Base-by-base conservation (phyloP, 1,284 basidiomycete species). In the Vanrija sp. region DNA sequence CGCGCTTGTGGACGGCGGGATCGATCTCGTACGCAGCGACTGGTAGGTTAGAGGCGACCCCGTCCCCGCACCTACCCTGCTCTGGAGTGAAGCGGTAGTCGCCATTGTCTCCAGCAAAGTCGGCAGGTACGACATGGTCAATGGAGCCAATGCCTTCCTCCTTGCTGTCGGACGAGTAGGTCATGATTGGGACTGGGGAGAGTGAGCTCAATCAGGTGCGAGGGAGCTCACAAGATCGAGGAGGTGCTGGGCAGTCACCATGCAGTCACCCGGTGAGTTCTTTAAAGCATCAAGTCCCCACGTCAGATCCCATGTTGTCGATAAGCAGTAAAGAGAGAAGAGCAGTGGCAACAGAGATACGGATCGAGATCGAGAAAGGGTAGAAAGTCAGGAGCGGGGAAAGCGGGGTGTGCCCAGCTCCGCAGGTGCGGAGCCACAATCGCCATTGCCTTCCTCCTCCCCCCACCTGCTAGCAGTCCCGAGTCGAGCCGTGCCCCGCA, bases 11-110 rank as follows among this genome's bases (percentile, higher is more conserved):
- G 21, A 56, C 34, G 3, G 21, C 42, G 7, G 42, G 47, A 23
- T 55, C 54, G 21, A 62, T 21, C 5, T 48, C 40, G 29, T 61
- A 58, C 15, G 48, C 49, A 5, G 49, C 46, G 16, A 58, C 60
- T 58, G 28, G 25, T 10, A 19, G 26, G 18, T 40, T 49, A 54
- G 40, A 40, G 46, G 40, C 21, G 23, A 34, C 25, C 19, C 15
- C 10, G n/a, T 3, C 25, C 16, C 19, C 38, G 21, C 14, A 29
- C 49, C 38, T 15, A 52, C 55, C 48, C 34, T 55, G 42, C 28
- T 55, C 54, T 23, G 54, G 21, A 12, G 54, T 55, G 34, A 51
- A 55, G 42, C 38, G 29, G 48, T 54, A 58, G 40, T 58, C 49
- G 23, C 46, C 47, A 28, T 50, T 49, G 21, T 54, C 52, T 1